Base-by-base conservation (phyloP, 805 yeast genomes). In the Spathaspora girioi region DNA sequence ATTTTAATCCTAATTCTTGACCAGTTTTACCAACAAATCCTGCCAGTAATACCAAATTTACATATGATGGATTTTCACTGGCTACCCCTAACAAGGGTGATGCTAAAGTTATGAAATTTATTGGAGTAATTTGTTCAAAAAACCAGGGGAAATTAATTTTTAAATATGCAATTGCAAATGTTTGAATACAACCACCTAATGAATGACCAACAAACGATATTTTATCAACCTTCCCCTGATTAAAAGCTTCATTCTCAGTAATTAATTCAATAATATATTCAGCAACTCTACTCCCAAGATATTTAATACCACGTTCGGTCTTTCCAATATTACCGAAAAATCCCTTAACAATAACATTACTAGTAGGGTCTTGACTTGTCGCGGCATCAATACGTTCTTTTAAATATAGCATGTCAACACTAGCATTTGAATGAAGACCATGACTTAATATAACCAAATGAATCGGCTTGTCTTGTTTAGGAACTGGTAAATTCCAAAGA, bases 1-100 rank as follows among this genome's bases (percentile, higher is more conserved):
- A 69, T 52, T 78, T 77, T 40, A 94, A 76, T 0, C 93, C 93
- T 52, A 94, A 71, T 64, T 94, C 99, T 58, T 89, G 86, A 5
- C 99, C 99, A 0, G 97, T 88, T 55, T 82, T 80, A 3, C 99
- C 99, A n/a, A 91, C 84, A 19, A 91, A 76, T 0, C 99, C 99
- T 35, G 92, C 78, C 70, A 86, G 89, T 11, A 94, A 73, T 0
- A 94, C 96, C 46, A 91, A 63, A 53, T 91, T 89, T 12, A 93
- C 87, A 63, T 87, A 89, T 2, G 82, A 79, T 0, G 98, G 97
- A 63, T 89, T 89, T 56, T 94, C 99, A 52, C 87, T 83, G 17
- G 88, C 81, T 2, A 94, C 84, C 0, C 99, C 99, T 12, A 94
- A 71, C 60, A 90, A 76, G 0, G 99, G 99, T 3, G 96, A 80